These are phyloP conservation scores for Bacidia rubella DNA, from an alignment of 495 filamentous ascomycete species.

Conservation along the genomic window DNA sequence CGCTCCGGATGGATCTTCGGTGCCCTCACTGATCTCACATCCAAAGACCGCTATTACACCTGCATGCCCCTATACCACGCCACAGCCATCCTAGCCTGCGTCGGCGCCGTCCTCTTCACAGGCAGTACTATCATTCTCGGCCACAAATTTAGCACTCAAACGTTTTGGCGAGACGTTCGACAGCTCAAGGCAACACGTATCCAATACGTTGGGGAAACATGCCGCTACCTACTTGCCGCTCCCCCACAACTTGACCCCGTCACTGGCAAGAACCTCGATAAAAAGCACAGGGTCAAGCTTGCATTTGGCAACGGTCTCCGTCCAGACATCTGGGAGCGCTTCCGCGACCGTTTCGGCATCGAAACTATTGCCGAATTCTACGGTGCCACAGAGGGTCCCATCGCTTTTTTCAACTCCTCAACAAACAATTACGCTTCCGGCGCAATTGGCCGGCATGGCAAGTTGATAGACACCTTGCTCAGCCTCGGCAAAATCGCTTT, in stretches of 20 bases:
- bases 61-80: conserved; percentile 94
- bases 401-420: conserved; percentile 60
- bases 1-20: conserved; percentile 39
- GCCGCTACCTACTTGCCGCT: conserved; percentile 72
- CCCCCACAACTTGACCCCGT: conserved; percentile 47
- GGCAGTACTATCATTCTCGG: conserved; percentile 59
- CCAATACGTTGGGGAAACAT: conserved; percentile 93
- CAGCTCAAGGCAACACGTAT: conserved; percentile 63
- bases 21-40: conserved; percentile 40
- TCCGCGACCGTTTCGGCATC: conserved; percentile 80
- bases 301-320: conserved; percentile 88
- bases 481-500: conserved; percentile 39
- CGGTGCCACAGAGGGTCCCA: conserved; percentile 67
- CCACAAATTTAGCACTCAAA: conserved; percentile 67
- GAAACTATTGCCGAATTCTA: conserved; percentile 80
- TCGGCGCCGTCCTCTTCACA: conserved; percentile 41
- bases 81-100: conserved; percentile 61
- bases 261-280: conserved; percentile 63
- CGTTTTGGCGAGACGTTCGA: conserved; percentile 72
- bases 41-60: conserved; percentile 68
- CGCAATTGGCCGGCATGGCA: conserved; percentile 68
- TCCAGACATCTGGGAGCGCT: conserved; percentile 79
- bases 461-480: conserved; percentile 38
- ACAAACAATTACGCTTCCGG: conserved; percentile 64
- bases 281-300: conserved; percentile 59